Conservation (phyloP, 2,329 filamentous ascomycete species). For the Microdochium bolleyi region DNA sequence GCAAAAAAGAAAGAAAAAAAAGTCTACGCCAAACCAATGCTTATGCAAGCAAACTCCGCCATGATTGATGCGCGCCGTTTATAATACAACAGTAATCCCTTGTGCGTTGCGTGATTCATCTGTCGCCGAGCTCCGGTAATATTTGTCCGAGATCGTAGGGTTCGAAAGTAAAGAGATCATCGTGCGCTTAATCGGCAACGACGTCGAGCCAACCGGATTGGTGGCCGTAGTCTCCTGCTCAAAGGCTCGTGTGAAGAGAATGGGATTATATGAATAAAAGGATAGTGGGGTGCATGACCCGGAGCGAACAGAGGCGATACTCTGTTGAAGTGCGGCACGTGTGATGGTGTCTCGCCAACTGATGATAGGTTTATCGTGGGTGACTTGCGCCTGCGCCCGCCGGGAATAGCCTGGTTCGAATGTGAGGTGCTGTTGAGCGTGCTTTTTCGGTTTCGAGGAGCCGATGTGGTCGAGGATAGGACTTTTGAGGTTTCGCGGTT, state of each 20-base stretch:
- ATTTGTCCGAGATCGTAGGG: neutral
- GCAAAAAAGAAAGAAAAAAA: neutral
- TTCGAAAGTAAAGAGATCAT: neutral
- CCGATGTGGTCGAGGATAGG: too few relatives aligned
- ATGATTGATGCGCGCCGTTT: neutral
- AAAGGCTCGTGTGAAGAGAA: neutral
- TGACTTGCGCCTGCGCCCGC: neutral
- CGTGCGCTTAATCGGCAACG: neutral
- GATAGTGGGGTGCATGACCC: neutral
- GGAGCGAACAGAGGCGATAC: too few relatives aligned
- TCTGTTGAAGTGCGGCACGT: too few relatives aligned
- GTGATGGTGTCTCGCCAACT: too few relatives aligned
- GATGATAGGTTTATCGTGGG: neutral
- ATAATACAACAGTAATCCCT: conserved; percentile 1
- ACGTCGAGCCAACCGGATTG: neutral
- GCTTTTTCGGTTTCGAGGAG: too few relatives aligned
- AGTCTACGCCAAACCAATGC: conserved; percentile 1
- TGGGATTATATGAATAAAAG: neutral
- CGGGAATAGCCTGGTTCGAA: too few relatives aligned
- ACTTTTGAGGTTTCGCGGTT: neutral
- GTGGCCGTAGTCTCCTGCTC: too few relatives aligned
- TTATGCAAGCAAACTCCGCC: conserved; percentile 5
- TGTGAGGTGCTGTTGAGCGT: too few relatives aligned
- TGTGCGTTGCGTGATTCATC: neutral
- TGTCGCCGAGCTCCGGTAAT: neutral